Evolutionary conservation across 495 filamentous ascomycete genomes (phyloP), one percentile per base, ranked within the genome.

Genomic region (Recurvomyces mirabilis): DNA sequence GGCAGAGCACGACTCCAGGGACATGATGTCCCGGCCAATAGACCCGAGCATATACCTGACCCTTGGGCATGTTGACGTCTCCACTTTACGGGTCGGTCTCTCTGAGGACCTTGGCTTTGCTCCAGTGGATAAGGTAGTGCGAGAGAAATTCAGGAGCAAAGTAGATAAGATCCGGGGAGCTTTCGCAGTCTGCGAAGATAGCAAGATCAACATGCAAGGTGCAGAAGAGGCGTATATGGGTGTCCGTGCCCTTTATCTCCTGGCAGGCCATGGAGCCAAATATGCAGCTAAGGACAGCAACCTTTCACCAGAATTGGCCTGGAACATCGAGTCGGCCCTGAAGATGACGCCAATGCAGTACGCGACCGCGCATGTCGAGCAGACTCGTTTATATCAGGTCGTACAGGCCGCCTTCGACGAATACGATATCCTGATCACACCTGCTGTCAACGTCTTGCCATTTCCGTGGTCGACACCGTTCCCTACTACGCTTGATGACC

Each of bases 211-310:
- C 17, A 36, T 36, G 32, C 9, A 36, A 15, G 32, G 32, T 36
- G 32, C 32, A 11, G 32, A 36, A 15, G 32, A 36, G 18, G 32
- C 32, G 32, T 36, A 36, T 15, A 36, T 36, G 32, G 32, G 32
- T 19, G 32, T 36, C 9, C 7, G 32, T 9, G 32, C 32, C 9
- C 32, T 36, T 6, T 15, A 36, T 18, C 32, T 36, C 17, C 32
- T 36, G 6, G 9, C 32, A 6, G 32, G 32, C 11, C 9, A 36
- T 15, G 18, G 7, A 6, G 32, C 32, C 10, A 36, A 15, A 19
- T 36, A 36, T 36, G 11, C 6, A 17, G 15, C 9, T 6, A 7
- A 36, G 7, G 9, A 15, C 11, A 17, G 18, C 7, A 6, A 36
- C 6, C 32, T 36, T 6, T 7, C 9, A 6, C 6, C 10, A 6